Percentiles rank a stretch among this genome's conserved stretches.
phyloP scores from a whole-genome alignment of 495 filamentous ascomycete species.

The Hyaloscypha bicolor region DNA sequence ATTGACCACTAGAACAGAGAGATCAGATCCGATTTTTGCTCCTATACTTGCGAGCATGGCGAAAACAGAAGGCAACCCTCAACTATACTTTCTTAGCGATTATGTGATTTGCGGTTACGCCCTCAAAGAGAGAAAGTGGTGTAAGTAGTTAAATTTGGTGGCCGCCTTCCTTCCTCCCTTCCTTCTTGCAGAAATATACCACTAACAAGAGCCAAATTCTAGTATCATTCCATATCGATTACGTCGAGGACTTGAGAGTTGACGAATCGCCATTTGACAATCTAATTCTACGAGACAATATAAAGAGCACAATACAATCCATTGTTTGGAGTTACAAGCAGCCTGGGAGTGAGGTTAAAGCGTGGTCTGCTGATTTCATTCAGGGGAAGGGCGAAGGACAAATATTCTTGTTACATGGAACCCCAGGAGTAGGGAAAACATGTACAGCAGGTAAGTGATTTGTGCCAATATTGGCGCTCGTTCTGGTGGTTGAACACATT shows the following conservation, averaged over 20 bases:
- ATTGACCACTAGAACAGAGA: no score
- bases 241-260: background rate
- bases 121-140: constrained; percentile 12
- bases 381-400: constrained; percentile 34
- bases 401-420: constrained; percentile 37
- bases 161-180: no score
- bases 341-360: background rate
- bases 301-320: constrained; percentile 6
- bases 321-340: constrained; percentile 7
- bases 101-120: background rate
- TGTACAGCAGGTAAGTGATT: background rate
- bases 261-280: constrained; percentile 6
- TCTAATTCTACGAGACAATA: constrained; percentile 2
- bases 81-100: background rate
- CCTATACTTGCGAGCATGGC: background rate
- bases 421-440: constrained; percentile 36
- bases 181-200: no score
- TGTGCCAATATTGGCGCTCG: constrained; percentile 3
- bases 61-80: background rate
- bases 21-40: background rate
- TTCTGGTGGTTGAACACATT: no score
- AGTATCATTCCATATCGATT: constrained; percentile 9
- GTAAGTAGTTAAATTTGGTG: no score
- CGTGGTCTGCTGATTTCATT: constrained; percentile 27
- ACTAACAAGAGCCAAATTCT: no score